Base-by-base conservation (phyloP, 495 filamentous ascomycete genomes). In the Talaromyces proteolyticus region DNA sequence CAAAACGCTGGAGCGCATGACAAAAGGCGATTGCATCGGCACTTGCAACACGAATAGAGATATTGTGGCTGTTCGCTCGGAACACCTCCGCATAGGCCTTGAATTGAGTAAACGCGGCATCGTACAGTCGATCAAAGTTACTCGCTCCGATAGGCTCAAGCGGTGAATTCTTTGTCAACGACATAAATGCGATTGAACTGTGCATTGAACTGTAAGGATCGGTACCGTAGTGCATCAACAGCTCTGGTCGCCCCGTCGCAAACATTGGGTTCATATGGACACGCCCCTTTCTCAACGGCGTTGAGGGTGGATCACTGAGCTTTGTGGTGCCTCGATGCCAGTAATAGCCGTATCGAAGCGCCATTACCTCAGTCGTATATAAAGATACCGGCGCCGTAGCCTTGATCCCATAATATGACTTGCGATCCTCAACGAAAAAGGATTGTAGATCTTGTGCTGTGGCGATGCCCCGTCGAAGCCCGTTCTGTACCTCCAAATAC, bases 1-100 rank as follows among this genome's bases (percentile, higher is more conserved):
- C 46, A 65, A 70, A 47, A 63, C 68, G 57, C 49, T 76, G 63
- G 4, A 81, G 57, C 1, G 69, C 68, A 41, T 74, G 62, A 36
- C 72, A 76, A 16, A 80, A 57, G 1, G 68, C 54, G 16, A 78
- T 57, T 7, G 64, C 68, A 22, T 80, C 76, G 0, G 65, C 68
- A 18, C 42, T 49, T n/a, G 65, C 68, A 41, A 77, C 65, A 12
- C 78, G 68, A 14, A 81, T 47, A 7, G 42, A 63, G 4, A 73
- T 46, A 42, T 62, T 60, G 39, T 23, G n/a, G 49, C 26, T 10
- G 19, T 43, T 42, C 42, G 42, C 17, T 16, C 43, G 23, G 18
- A 44, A 43, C 16, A 25, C 26, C 20, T 53, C 42, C 10, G 45
- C 37, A 22, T 42, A 49, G 11, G 42, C 45, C 20, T 42, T 52